Evolutionary conservation across 73 alveolate genomes (phyloP), one percentile per base, ranked within the genome.

Genomic region (Stentor coeruleus): DNA sequence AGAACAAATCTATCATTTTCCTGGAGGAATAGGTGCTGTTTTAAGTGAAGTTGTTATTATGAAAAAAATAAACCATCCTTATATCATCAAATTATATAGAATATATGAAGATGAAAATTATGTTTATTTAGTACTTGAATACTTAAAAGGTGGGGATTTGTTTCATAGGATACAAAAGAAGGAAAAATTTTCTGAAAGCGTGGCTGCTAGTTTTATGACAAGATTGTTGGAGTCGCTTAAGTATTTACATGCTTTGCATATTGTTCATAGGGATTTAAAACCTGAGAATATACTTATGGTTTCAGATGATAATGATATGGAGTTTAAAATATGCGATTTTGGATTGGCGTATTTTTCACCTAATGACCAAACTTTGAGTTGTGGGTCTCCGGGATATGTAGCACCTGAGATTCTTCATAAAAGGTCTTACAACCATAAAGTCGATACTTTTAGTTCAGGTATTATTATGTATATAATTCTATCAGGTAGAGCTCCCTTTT

Each of bases 381-480:
- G 91, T 4, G 97, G 97, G 1, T 87, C 97, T 42, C 83, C 93
- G 6, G 97, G 97, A 3, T 91, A 85, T 89, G 86, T 91, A 74
- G 97, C 97, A n/a, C 97, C 97, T 15, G 97, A 91, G 49, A 86
- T 91, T 20, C 74, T 91, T n/a, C 82, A 89, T 82, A 84, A 86
- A 41, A 74, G 76, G 58, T 86, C 83, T 3, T 91, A 91, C 83
- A 86, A 82, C 77, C 55, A 42, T 74, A 79, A 87, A 39, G 84
- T 90, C 28, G 97, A 91, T 86, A 88, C 86, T 35, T 91, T 87
- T 84, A 81, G 92, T 30, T 73, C 89, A 11, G 97, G 97, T 30
- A 84, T 92, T 6, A 84, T 89, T 77, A 66, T 90, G 15, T 92
- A 92, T 81, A 89, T 84, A 26, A 77, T 89, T 57, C 58, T 92